Base-by-base conservation (phyloP, 306 rosid species). In the Leucaena leucocephala region DNA sequence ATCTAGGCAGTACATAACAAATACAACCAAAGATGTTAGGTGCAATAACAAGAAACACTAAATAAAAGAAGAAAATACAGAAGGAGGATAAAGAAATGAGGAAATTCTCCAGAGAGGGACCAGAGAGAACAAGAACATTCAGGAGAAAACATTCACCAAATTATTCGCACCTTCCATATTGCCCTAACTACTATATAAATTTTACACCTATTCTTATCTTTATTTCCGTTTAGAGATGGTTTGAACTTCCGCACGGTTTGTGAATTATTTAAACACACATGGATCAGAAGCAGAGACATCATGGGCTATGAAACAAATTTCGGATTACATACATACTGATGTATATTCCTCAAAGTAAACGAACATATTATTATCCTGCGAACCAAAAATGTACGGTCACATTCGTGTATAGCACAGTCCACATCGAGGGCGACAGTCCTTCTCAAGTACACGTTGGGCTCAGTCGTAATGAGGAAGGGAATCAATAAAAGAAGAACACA, bases 401-500 rank as follows among this genome's bases (percentile, higher is more conserved):
- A 16, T 34, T 61, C 42, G 12, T 33, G n/a, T 42, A 34, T 33
- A 61, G 17, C 40, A 33, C 40, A 59, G 38, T 27, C 36, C 66
- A 10, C 66, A 58, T 59, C 38, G 8, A 50, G 58, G 58, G 46
- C 38, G 66, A 59, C 66, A 59, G 36, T 59, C 58, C 17, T 50
- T 27, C 27, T 63, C 54, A 2, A 5, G 43, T 45, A 48, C 72
- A 61, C 42, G 52, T 22, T 72, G 67, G 78, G 57, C 68, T 54
- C 52, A 9, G 9, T 27, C 8, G 34, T 10, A 68, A 42, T 17
- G 49, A 66, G 3, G 33, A 39, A 66, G 15, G 67, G 67, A 61
- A 61, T 61, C 67, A 8, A 39, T 19, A 19, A 55, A 19, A 19
- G 22, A 7, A 55, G 61, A 49, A 3, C 7, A 17, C 62, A 19